Percentiles rank a stretch among this genome's conserved stretches.
These are phyloP conservation scores for Verbena officinalis DNA, from an alignment of 257 asterid species.

Conservation along the genomic window DNA sequence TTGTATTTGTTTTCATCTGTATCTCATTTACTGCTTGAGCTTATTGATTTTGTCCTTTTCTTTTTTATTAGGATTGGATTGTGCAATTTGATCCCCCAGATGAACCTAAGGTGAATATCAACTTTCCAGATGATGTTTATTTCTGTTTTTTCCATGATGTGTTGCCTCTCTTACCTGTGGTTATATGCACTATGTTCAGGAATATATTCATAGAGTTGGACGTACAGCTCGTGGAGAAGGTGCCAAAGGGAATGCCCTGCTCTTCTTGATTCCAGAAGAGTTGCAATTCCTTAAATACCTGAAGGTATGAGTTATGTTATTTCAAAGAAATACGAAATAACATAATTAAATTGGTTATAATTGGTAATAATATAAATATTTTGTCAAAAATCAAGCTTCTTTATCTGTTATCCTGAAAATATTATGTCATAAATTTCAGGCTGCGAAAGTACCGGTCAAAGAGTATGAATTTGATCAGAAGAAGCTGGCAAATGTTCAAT, in stretches of 20 bases:
- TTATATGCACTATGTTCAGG: conserved; percentile 52
- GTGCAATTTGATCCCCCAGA: conserved; percentile 98
- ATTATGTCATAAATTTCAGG: conserved; percentile 50
- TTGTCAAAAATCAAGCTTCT: not conserved
- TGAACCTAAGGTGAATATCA: conserved; percentile 79
- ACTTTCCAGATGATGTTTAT: conserved; percentile 6
- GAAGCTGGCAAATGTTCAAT: conserved; percentile 77
- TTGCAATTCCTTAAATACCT: conserved; percentile 76
- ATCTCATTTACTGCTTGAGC: not conserved
- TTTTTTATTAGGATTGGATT: conserved; percentile 83
- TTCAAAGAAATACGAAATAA: conserved; percentile 3
- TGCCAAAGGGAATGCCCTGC: conserved; percentile 89
- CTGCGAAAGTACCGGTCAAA: conserved; percentile 87
- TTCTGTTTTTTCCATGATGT: conserved; percentile 9
- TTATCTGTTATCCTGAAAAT: conserved; percentile 4
- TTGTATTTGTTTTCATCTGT: not conserved
- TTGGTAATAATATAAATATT: conserved; percentile 18
- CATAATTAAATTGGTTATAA: not conserved
- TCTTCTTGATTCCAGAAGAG: conserved; percentile 95
- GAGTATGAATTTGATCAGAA: conserved; percentile 79
- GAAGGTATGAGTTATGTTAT: conserved; percentile 49
- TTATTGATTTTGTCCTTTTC: conserved; percentile 9
- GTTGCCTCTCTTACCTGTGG: conserved; percentile 20
- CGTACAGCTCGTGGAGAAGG: conserved; percentile 99
- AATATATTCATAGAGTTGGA: conserved; percentile 93